phyloP scores from a whole-genome alignment of 1,139 yeast species.

The Magnusiomyces suaveolens region DNA sequence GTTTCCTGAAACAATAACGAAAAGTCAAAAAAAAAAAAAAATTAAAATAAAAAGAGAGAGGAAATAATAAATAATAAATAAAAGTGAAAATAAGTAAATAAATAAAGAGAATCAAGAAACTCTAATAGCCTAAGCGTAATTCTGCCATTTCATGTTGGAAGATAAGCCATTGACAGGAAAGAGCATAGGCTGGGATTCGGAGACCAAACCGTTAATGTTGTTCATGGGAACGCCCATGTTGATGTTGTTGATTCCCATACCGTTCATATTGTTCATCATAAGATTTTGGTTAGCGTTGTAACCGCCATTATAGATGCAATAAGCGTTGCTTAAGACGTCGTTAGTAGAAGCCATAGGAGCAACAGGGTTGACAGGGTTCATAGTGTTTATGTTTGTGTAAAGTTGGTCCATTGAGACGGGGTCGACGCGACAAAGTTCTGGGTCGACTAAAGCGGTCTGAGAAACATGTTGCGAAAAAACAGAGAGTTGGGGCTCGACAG shows the following conservation, averaged over 20 bases:
- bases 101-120: too few species aligned
- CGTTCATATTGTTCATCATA: neutral
- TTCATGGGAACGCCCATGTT: neutral
- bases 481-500: neutral
- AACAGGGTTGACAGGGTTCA: neutral
- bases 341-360: neutral
- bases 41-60: too few species aligned
- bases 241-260: neutral
- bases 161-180: neutral
- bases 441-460: neutral
- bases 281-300: neutral
- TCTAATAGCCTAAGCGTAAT: too few species aligned
- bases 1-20: too few species aligned
- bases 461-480: neutral
- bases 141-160: neutral
- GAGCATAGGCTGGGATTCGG: neutral
- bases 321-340: neutral
- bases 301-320: neutral
- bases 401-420: neutral
- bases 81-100: too few species aligned
- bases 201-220: neutral
- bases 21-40: too few species aligned
- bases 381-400: neutral
- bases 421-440: neutral
- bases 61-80: too few species aligned